These are phyloP conservation scores for Beauveria bassiana DNA, from an alignment of 2,329 filamentous ascomycete species.

Conservation along the genomic window DNA sequence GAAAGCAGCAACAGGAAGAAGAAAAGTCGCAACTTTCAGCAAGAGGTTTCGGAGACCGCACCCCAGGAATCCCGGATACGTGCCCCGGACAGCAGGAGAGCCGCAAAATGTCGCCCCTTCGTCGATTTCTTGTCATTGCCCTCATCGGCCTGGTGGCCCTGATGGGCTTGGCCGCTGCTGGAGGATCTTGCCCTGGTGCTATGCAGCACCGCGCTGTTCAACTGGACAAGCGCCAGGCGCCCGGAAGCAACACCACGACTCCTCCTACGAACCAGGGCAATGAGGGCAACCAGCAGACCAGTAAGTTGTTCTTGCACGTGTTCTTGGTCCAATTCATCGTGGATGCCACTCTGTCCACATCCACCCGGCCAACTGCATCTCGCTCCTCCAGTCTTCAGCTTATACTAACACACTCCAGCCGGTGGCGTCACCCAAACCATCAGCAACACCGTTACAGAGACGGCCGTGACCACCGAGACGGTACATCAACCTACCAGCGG, in stretches of 20 bases:
- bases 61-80: background rate
- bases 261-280: background rate
- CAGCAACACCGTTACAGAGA: background rate
- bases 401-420: background rate
- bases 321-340: background rate
- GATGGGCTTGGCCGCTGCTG: conserved; percentile 15
- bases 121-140: conserved; percentile 12
- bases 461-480: background rate
- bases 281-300: background rate
- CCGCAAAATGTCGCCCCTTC: conserved; percentile 5
- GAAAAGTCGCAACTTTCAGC: conserved; percentile 5
- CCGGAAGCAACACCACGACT: conserved; percentile 7
- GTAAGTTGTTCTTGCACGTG: background rate
- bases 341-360: background rate
- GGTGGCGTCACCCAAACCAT: background rate
- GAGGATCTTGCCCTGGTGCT: background rate
- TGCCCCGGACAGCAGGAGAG: conserved; percentile 1
- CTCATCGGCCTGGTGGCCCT: conserved; percentile 34
- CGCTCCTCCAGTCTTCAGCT: background rate
- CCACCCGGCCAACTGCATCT: background rate
- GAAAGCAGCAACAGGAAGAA: conserved; percentile 9
- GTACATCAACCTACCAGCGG: conserved; percentile 3
- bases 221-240: conserved; percentile 3
- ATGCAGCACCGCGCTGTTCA: background rate
- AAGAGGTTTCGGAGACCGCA: conserved; percentile 4